Percentiles rank a stretch among this genome's conserved stretches.
These are phyloP conservation scores for Paragyromitra xinjiangensis DNA, from an alignment of 495 filamentous ascomycete genomes.

Conservation along the genomic window DNA sequence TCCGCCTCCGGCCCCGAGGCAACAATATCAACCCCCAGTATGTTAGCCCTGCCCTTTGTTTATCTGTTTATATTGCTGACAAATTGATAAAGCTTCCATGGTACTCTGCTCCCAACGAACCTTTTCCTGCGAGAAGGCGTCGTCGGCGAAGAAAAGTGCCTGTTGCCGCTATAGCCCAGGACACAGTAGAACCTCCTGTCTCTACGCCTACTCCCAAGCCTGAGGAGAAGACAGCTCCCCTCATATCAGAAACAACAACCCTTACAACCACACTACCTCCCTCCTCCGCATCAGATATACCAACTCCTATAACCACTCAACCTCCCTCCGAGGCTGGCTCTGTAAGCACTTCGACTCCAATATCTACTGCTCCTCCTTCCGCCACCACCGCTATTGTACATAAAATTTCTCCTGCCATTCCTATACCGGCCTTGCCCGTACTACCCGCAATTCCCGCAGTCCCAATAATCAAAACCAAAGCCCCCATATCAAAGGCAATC, in stretches of 20 bases:
- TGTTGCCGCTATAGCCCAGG: not conserved
- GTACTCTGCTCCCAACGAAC: constrained; percentile 51
- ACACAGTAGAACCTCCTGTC: not conserved
- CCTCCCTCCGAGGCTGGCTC: constrained; percentile 52
- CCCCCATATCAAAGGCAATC: constrained; percentile 19
- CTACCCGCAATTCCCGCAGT: constrained; percentile 50
- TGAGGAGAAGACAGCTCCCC: constrained; percentile 14
- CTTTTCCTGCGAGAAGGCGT: constrained; percentile 48
- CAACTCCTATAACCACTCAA: constrained; percentile 42
- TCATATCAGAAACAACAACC: not conserved
- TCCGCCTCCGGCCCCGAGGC: constrained; percentile 18
- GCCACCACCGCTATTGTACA: constrained; percentile 36
- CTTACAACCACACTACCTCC: constrained; percentile 5
- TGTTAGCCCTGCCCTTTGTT: constrained; percentile 12
- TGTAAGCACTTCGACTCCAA: constrained; percentile 38
- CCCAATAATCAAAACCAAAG: constrained; percentile 49
- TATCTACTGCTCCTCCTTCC: constrained; percentile 50
- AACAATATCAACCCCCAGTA: constrained; percentile 47
- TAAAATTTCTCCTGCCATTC: constrained; percentile 43
- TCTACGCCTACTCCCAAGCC: constrained; percentile 1
- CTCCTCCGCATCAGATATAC: constrained; percentile 29
- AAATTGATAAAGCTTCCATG: constrained; percentile 51
- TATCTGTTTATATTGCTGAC: constrained; percentile 30
- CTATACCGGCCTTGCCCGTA: constrained; percentile 45
- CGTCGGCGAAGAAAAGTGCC: constrained; percentile 42